These are phyloP conservation scores for Fomes fomentarius DNA, from an alignment of 1,284 basidiomycete genomes.

Conservation along the genomic window DNA sequence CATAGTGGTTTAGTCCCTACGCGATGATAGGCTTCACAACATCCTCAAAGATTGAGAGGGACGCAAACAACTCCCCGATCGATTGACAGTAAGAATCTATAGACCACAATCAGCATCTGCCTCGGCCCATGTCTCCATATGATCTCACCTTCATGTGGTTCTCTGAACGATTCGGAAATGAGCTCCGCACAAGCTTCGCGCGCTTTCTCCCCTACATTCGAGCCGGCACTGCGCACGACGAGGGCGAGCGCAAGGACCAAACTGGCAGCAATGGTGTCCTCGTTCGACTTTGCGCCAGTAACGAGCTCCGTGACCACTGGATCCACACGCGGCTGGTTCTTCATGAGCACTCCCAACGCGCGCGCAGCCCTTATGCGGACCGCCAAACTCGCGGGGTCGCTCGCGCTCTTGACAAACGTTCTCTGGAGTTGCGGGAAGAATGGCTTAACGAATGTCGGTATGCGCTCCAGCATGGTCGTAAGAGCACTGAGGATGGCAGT, in stretches of 20 bases:
- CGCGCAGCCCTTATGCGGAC: conserved; percentile 85
- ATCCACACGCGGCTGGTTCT: conserved; percentile 83
- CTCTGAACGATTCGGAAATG: conserved; percentile 79
- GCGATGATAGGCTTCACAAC: conserved; percentile 71
- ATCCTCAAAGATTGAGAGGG: conserved; percentile 69
- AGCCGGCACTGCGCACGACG: conserved; percentile 74
- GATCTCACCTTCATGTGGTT: conserved; percentile 67
- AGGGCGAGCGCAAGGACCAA: conserved; percentile 78
- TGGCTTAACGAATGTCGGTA: conserved; percentile 91
- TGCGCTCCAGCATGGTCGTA: conserved; percentile 79
- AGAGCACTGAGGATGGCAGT: conserved; percentile 85
- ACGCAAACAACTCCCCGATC: conserved; percentile 67
- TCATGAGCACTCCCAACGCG: conserved; percentile 93
- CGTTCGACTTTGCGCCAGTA: conserved; percentile 65
- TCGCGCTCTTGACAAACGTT: conserved; percentile 94
- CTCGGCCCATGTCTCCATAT: neutral
- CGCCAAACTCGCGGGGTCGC: conserved; percentile 78
- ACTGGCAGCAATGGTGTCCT: conserved; percentile 78
- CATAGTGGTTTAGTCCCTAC: conserved; percentile 44
- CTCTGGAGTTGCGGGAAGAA: conserved; percentile 99
- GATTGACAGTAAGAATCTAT: conserved; percentile 77
- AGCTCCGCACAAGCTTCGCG: conserved; percentile 77
- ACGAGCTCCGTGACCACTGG: conserved; percentile 90
- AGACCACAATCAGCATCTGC: neutral
- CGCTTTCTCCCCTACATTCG: conserved; percentile 80